These are phyloP conservation scores for Oryza nivara DNA, from an alignment of 176 grass and related monocot genomes.

Conservation along the genomic window DNA sequence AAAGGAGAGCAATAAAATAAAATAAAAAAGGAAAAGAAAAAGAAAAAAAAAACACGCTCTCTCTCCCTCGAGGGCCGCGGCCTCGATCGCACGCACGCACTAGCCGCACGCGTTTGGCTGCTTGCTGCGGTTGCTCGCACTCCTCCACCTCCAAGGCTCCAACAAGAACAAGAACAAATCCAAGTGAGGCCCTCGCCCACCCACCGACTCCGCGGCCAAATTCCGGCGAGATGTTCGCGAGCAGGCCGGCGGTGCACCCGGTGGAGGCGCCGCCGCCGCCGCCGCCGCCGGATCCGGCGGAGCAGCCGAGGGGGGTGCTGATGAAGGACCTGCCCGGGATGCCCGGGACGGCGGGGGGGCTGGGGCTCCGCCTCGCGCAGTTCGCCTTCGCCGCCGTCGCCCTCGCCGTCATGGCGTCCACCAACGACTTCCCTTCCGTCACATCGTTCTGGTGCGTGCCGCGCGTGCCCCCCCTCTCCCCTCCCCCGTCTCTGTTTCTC, in stretches of 20 bases:
- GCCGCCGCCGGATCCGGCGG: conserved; percentile 60
- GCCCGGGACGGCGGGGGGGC: conserved; percentile 70
- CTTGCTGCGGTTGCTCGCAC: background rate
- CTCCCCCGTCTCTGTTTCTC: background rate
- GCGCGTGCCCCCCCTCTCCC: too few relatives aligned
- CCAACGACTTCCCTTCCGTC: conserved; percentile 79
- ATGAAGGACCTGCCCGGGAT: conserved; percentile 95
- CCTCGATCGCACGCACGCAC: conserved; percentile 11
- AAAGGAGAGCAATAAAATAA: background rate
- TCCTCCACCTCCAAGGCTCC: background rate
- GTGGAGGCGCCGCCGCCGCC: conserved; percentile 81
- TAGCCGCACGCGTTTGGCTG: background rate
- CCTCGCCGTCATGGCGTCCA: conserved; percentile 76
- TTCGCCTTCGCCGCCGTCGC: conserved; percentile 69
- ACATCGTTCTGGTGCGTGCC: conserved; percentile 71
- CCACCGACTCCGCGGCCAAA: background rate
- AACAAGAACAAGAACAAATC: background rate
- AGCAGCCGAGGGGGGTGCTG: conserved; percentile 58
- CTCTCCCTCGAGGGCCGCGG: too few relatives aligned
- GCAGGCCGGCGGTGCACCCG: conserved; percentile 87
- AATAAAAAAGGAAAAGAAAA: background rate
- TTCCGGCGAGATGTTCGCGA: conserved; percentile 65
- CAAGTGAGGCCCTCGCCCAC: background rate
- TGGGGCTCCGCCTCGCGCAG: conserved; percentile 71
- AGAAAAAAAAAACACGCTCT: background rate